A percentile compares a stretch with the other conserved stretches of the same genome.
phyloP scores from a whole-genome alignment of 2,329 filamentous ascomycete genomes.

The Teratosphaeria gauchensis region DNA sequence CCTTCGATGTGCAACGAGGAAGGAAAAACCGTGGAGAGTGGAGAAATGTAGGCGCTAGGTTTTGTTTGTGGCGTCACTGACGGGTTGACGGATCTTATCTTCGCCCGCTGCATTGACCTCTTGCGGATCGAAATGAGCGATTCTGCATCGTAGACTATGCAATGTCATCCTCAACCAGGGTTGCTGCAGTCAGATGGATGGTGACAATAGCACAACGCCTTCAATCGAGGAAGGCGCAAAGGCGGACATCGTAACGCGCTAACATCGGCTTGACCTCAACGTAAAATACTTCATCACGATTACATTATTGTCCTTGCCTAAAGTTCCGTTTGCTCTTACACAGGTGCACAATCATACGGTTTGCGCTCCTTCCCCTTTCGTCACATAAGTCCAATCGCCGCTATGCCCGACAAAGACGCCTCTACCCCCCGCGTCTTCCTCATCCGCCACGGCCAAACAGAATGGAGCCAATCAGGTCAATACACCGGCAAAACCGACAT shows the following conservation, averaged over 20 bases:
- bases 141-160: too few relatives aligned
- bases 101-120: background rate
- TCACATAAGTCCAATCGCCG: background rate
- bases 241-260: background rate
- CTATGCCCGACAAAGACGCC: slow-evolving; percentile 28
- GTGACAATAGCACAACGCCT: too few relatives aligned
- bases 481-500: slow-evolving; percentile 86
- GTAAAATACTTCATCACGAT: background rate
- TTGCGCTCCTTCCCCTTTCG: background rate
- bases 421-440: slow-evolving; percentile 66
- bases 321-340: background rate
- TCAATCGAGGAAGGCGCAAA: too few relatives aligned
- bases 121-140: background rate
- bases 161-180: too few relatives aligned
- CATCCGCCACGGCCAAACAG: slow-evolving; percentile 84
- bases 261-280: background rate
- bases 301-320: background rate
- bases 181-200: too few relatives aligned
- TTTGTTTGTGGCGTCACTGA: background rate
- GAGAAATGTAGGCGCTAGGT: background rate
- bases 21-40: background rate
- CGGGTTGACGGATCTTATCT: background rate
- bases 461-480: slow-evolving; percentile 75
- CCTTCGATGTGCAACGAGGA: background rate
- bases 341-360: background rate